phyloP scores from a whole-genome alignment of 176 grass and related monocot species.

The Oryza longistaminata region DNA sequence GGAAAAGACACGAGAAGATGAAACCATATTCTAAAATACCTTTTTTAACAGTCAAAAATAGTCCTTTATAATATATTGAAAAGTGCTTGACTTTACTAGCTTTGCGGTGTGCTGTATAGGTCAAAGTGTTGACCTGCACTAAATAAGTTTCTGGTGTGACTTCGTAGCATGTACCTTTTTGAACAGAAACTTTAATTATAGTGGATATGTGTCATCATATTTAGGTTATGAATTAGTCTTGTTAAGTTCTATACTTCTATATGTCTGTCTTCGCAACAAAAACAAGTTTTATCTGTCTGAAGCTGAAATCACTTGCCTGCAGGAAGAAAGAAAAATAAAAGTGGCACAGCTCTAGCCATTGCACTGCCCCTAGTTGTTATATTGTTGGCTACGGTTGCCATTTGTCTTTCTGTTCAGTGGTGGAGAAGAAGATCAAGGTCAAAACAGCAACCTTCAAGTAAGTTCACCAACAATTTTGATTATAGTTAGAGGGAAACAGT shows the following conservation, averaged over 20 bases:
- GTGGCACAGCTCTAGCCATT: constrained; percentile 37
- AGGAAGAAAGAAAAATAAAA: constrained; percentile 46
- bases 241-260: not conserved
- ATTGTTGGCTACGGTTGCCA: constrained; percentile 7
- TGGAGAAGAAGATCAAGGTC: constrained; percentile 19
- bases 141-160: not conserved
- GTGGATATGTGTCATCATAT: not conserved
- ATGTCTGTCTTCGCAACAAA: too few species aligned
- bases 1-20: too few species aligned
- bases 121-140: not conserved
- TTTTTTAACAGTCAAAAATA: too few species aligned
- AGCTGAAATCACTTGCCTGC: constrained; percentile 15
- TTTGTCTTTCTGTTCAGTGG: constrained; percentile 39
- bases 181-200: not conserved
- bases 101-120: not conserved
- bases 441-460: constrained; percentile 31
- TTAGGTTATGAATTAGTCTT: not conserved
- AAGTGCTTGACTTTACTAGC: not conserved
- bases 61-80: not conserved
- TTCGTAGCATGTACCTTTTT: not conserved
- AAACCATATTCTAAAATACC: too few species aligned
- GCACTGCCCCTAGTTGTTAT: constrained; percentile 39
- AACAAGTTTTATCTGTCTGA: not conserved
- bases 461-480: not conserved
- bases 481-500: not conserved